Percentiles rank a stretch among this genome's conserved stretches.
Conservation (phyloP, 768 basidiomycete species). For the Pleurotus ostreatus region DNA sequence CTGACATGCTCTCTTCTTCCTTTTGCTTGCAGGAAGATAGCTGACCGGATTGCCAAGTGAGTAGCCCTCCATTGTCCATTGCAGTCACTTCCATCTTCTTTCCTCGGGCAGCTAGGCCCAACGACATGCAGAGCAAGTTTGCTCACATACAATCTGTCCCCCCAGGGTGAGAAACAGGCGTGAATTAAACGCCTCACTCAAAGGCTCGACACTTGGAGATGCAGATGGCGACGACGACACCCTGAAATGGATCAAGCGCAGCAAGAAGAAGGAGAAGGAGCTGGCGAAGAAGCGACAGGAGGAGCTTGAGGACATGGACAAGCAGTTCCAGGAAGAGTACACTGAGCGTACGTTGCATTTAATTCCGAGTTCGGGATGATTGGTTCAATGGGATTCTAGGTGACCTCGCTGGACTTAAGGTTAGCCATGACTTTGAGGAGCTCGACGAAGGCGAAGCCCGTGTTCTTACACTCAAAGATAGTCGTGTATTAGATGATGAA, state of each 20-base stretch:
- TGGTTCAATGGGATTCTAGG: constrained; percentile 37
- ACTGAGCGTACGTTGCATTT: constrained; percentile 68
- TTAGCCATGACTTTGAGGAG: constrained; percentile 90
- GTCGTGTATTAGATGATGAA: constrained; percentile 91
- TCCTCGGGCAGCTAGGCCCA: constrained; percentile 37
- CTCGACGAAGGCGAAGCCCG: constrained; percentile 92
- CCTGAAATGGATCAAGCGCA: constrained; percentile 86
- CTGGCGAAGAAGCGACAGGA: constrained; percentile 77
- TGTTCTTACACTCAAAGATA: constrained; percentile 96
- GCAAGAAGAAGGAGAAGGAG: constrained; percentile 89
- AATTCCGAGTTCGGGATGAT: neutral
- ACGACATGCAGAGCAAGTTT: constrained; percentile 16
- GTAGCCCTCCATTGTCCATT: constrained; percentile 32
- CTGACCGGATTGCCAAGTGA: constrained; percentile 85
- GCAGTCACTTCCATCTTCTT: constrained; percentile 46
- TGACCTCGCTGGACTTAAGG: constrained; percentile 92
- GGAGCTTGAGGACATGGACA: constrained; percentile 84
- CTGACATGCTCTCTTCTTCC: constrained; percentile 16
- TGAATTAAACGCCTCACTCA: constrained; percentile 89
- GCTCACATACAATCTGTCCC: constrained; percentile 26
- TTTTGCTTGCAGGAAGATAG: constrained; percentile 50
- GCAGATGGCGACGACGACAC: constrained; percentile 79
- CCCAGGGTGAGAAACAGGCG: constrained; percentile 87
- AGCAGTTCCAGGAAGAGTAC: constrained; percentile 71
- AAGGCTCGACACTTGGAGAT: constrained; percentile 89